Conservation (phyloP, 768 basidiomycete genomes). For the Kwoniella shandongensis region DNA sequence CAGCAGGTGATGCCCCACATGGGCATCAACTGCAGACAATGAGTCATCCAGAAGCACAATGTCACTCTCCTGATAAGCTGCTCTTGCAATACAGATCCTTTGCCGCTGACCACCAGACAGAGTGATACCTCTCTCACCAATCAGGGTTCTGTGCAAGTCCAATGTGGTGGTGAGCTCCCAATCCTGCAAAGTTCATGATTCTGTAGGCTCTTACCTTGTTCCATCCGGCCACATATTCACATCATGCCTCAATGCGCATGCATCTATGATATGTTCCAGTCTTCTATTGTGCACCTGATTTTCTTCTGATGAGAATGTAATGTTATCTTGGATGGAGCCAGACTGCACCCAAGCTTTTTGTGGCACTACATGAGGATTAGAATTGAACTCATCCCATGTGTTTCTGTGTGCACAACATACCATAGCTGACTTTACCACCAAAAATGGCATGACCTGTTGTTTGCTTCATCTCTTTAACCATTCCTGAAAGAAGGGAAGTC, state of each 20-base stretch:
- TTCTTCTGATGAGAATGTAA: constrained; percentile 37
- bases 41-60: constrained; percentile 53
- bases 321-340: constrained; percentile 47
- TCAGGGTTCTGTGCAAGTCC: too few relatives aligned
- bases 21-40: constrained; percentile 74
- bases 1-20: constrained; percentile 68
- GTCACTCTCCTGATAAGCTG: constrained; percentile 39
- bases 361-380: constrained; percentile 23
- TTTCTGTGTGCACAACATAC: constrained; percentile 22
- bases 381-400: neutral
- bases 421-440: constrained; percentile 43
- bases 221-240: constrained; percentile 37
- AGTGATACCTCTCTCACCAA: constrained; percentile 71
- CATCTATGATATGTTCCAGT: constrained; percentile 37
- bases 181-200: constrained; percentile 48
- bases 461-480: constrained; percentile 48
- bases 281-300: constrained; percentile 21
- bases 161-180: too few relatives aligned
- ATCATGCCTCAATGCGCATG: constrained; percentile 44
- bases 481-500: constrained; percentile 39
- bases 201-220: neutral
- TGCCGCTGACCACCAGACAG: constrained; percentile 53
- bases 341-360: constrained; percentile 53
- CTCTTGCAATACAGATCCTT: constrained; percentile 45
- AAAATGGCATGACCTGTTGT: constrained; percentile 32